Conservation (phyloP, 352 stramenopile genomes). For the Phytophthora pseudosyringae region DNA sequence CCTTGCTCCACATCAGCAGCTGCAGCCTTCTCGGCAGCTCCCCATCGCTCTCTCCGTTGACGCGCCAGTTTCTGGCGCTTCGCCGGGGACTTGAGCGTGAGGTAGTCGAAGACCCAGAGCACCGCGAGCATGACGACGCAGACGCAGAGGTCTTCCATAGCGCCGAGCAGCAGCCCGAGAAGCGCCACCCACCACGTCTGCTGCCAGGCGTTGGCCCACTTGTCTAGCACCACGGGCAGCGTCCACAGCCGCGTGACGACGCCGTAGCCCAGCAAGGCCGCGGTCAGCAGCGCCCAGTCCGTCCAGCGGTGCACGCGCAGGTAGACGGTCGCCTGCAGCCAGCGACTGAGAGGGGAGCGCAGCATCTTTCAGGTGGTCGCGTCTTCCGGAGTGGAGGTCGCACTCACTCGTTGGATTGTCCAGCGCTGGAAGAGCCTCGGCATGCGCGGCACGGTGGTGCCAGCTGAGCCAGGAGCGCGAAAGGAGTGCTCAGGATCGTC, state of each 20-base stretch:
- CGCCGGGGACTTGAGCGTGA: conserved; percentile 32
- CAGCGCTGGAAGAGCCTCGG: conserved; percentile 10
- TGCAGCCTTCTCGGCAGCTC: conserved; percentile 1
- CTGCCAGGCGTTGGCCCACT: conserved; percentile 68
- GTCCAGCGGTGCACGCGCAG: conserved; percentile 55
- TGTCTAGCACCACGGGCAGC: conserved; percentile 37
- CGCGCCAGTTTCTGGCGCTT: conserved; percentile 10
- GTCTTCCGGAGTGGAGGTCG: conserved; percentile 1
- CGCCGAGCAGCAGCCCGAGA: conserved; percentile 47
- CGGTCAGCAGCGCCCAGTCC: conserved; percentile 44
- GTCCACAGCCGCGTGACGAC: conserved; percentile 38
- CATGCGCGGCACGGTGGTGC: conserved; percentile 4
- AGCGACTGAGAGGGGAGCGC: conserved; percentile 23
- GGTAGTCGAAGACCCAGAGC: conserved; percentile 47
- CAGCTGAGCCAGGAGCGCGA: conserved; percentile 5
- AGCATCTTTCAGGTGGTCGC: conserved; percentile 10
- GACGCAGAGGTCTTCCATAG: conserved; percentile 60
- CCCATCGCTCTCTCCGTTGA: conserved; percentile 13
- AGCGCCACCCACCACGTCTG: conserved; percentile 37
- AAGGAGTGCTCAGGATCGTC: conserved; percentile 9
- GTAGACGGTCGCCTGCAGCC: conserved; percentile 46
- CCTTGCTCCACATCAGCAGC: conserved; percentile 28
- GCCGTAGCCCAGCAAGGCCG: conserved; percentile 44
- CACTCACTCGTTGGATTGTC: conserved; percentile 8
- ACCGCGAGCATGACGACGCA: conserved; percentile 30